Percentiles rank a stretch among this genome's conserved stretches.
Evolutionary conservation across 495 filamentous ascomycete species (phyloP).

Genomic region (Podospora didyma): DNA sequence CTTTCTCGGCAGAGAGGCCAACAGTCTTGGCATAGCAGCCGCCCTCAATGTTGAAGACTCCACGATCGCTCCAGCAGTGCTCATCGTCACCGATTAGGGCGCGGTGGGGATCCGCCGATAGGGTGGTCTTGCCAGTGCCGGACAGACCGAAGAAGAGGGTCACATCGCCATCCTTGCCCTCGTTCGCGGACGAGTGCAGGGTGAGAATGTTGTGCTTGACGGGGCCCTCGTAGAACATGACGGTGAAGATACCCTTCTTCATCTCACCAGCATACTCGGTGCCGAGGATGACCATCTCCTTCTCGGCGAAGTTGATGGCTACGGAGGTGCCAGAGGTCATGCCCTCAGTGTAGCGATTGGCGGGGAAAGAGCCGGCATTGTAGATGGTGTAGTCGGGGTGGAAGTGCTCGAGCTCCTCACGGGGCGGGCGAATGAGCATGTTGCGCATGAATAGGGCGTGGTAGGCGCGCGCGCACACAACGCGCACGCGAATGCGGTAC

Average conservation of each 20-base stretch:
- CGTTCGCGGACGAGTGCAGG: constrained; percentile 95
- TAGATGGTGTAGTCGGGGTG: constrained; percentile 99
- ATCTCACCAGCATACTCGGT: constrained; percentile 99
- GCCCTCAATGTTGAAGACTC: constrained; percentile 99
- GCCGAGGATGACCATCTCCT: constrained; percentile 93
- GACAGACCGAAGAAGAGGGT: constrained; percentile 99
- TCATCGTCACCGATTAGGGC: constrained; percentile 97
- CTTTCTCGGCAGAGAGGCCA: constrained; percentile 95
- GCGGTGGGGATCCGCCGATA: constrained; percentile 95
- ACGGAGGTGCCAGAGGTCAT: constrained; percentile 87
- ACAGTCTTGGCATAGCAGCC: constrained; percentile 99
- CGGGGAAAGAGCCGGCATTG: constrained; percentile 97
- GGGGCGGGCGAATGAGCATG: constrained; percentile 94
- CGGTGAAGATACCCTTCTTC: constrained; percentile 99
- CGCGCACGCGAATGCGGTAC: constrained; percentile 95
- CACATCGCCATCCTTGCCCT: constrained; percentile 85
- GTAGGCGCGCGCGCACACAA: constrained; percentile 97
- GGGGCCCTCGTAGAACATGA: constrained; percentile 99
- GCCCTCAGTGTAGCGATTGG: constrained; percentile 94
- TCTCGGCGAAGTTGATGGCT: constrained; percentile 78
- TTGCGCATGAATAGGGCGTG: constrained; percentile 99
- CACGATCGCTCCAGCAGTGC: constrained; percentile 97
- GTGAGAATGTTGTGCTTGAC: constrained; percentile 99
- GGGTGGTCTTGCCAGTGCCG: constrained; percentile 96
- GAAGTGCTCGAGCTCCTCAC: constrained; percentile 91